Percentiles rank a stretch among this genome's conserved stretches.
Conservation (phyloP, 192 early-diverging fungal genomes). For the Backusella tarrabulga region DNA sequence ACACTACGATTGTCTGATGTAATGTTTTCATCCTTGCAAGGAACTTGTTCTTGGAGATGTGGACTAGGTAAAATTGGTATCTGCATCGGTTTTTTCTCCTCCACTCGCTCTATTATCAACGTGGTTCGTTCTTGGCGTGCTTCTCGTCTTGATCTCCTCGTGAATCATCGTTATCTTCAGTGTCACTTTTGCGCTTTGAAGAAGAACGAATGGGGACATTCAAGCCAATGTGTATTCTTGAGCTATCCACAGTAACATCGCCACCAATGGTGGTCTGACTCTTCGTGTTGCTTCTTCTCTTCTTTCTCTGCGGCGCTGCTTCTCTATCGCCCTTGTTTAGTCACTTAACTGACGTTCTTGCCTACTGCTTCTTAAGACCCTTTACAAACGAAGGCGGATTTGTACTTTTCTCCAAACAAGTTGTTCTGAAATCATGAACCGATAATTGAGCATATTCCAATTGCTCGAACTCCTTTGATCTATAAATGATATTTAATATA, state of each 20-base stretch:
- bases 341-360: neutral
- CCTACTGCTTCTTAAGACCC: conserved; percentile 15
- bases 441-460: conserved; percentile 78
- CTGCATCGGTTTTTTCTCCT: too few relatives aligned
- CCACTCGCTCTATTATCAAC: too few relatives aligned
- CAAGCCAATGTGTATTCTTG: neutral
- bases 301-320: neutral
- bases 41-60: too few relatives aligned
- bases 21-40: too few relatives aligned
- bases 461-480: conserved; percentile 76
- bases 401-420: conserved; percentile 79
- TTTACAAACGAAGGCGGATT: conserved; percentile 85
- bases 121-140: too few relatives aligned
- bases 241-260: neutral
- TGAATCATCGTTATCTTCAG: neutral
- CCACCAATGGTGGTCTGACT: neutral
- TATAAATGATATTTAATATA: conserved; percentile 15
- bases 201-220: neutral
- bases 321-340: neutral
- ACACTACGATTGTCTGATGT: too few relatives aligned
- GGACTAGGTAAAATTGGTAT: too few relatives aligned
- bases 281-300: neutral
- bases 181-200: neutral
- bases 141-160: conserved; percentile 16
- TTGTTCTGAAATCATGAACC: conserved; percentile 75